Base-by-base conservation (phyloP, 768 basidiomycete species). In the Pleurotus eryngii region DNA sequence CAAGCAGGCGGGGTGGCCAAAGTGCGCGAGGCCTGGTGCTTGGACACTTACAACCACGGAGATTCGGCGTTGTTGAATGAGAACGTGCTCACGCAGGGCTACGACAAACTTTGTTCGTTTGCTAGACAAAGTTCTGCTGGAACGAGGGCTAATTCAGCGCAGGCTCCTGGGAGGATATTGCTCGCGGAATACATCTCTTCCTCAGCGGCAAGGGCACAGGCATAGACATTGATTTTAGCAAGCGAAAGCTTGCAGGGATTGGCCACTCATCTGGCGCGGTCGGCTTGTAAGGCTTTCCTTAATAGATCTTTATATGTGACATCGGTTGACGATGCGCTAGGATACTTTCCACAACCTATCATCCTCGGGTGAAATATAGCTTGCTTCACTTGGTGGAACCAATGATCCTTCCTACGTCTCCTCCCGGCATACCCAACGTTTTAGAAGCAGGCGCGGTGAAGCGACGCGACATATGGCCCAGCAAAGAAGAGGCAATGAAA, bases 131-230 rank as follows among this genome's bases (percentile, higher is more conserved):
- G 6, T 45, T 39, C 49, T 18, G n/a, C 17, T 14, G 1, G 18
- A 45, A 38, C 14, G 20, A 3, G 14, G 11, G 40, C n/a, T 8
- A 1, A 27, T 39, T 5, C 4, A 18, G 50, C 2, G 7, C 48
- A 83, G 82, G 82, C 58, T 64, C 65, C 15, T 84, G 81, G 82
- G 79, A 80, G 46, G 82, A 85, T 47, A 83, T 81, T 54, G 77
- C 69, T 0, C 72, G 81, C 1, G 67, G 67, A 5, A 67, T 83
- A 0, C 78, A 84, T 58, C 65, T 74, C 2, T 76, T 85, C 47
- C 67, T 84, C 3, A 66, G 76, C 1, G 80, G 81, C 0, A 65
- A 75, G 4, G 82, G 82, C 0, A 73, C 64, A 22, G 81, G 81
- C 17, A 68, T 81, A 15, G 70, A 78, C 40, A 70, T 80, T n/a